Evolutionary conservation across 2,329 filamentous ascomycete genomes (phyloP), one percentile per base, ranked within the genome.

Genomic region (Lasiodiplodia citricola): DNA sequence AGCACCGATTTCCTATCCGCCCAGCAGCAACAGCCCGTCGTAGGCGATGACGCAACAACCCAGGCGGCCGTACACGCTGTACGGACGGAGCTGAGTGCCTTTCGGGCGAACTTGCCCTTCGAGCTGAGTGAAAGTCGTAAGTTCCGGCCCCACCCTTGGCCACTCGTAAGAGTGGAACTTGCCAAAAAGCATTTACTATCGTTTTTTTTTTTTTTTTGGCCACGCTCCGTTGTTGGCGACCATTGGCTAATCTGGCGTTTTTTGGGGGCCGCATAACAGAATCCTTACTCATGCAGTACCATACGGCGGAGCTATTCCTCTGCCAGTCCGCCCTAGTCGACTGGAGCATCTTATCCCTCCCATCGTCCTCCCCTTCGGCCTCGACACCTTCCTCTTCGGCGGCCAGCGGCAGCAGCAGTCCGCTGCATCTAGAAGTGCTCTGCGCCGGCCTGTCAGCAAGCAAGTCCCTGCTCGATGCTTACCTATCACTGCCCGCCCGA

Each of bases 261-360:
- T 14, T 16, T 16, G 23, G 51, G 23, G 51, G 13, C 16, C 37
- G 31, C 31, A 35, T 35, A 16, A 4, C 35, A 82, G 80, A 77
- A 67, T 72, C 80, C 4, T 73, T 82, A n/a, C 75, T 76, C 37
- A 76, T 81, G 71, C 79, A 81, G 58, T 81, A 79, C 44, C 76
- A 80, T 67, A 78, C 79, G 0, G 76, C 78, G 18, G 79, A 79
- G 58, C 72, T 82, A 0, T 80, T 79, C 70, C 75, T 83, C 7
- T 81, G 78, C 68, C 80, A 82, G 67, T 74, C 81, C 11, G 77
- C 75, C 44, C 77, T 82, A 56, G 75, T 79, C 56, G 74, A 78
- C 60, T 74, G 74, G 35, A 70, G 74, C 37, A 64, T 77, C 14
- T 75, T 54, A 73, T 74, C 28, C 7, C 18, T 21, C 10, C 44